Base-by-base conservation (phyloP, 2,329 filamentous ascomycete genomes). In the Periconia sp. region DNA sequence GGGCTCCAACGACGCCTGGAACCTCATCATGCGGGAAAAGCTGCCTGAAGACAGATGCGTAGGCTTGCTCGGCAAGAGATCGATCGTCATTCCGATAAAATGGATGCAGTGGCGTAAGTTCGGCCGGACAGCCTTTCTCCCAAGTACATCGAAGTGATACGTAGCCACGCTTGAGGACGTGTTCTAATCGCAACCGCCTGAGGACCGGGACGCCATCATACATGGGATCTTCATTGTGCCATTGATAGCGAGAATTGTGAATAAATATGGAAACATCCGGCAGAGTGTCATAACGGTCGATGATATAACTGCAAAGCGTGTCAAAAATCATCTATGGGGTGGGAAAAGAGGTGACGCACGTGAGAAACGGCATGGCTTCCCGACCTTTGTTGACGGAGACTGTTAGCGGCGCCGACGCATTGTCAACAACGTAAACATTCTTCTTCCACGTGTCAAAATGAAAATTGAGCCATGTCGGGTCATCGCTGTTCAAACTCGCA, bases 111-210 rank as follows among this genome's bases (percentile, higher is more conserved):
- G 79, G 79, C n/a, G 71, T 73, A 43, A 81, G 74, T 50, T 80
- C 77, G 1, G 63, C 62, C 0, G 80, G 80, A 56, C 80, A 82
- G 3, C 79, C 80, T 15, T 80, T 69, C 1, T 70, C 69, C 78
- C 78, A 80, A 41, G 70, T 72, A 53, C 80, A 82, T 44, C 80
- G 78, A 20, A 82, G 66, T 40, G 79, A 80, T 20, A 78, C 75
- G 49, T 81, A 82, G 47, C 80, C 79, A 56, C 77, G 69, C 47
- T 72, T 57, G 40, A 73, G 64, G 18, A 82, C 69, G 58, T 79
- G 75, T 1, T 72, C 64, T 3, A 78, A 51, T 49, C 77, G 76
- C 47, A 82, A 73, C 17, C 75, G 71, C 35, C 67, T 70, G 2
- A 82, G 67, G 48, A 79, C 70, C 2, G 73, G 73, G 5, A 77